Conservation (phyloP, 495 filamentous ascomycete genomes). For the Neurospora sublineolata region DNA sequence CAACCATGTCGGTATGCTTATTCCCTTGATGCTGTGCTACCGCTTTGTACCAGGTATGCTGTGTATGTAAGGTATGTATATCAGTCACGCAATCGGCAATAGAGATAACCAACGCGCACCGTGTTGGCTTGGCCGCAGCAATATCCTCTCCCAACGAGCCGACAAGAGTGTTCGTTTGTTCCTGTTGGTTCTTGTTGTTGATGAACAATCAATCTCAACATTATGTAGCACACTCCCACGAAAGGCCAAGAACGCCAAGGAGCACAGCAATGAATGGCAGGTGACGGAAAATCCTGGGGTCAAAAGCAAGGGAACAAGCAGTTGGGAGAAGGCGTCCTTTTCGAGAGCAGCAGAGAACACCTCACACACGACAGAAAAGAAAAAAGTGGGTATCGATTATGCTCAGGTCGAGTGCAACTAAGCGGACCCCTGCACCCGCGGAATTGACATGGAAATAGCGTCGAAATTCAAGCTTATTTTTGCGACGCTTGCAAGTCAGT, state of each 20-base stretch:
- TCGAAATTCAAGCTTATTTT: constrained; percentile 26
- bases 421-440: constrained; percentile 10
- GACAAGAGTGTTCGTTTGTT: neutral
- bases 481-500: constrained; percentile 1
- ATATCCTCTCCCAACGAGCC: neutral
- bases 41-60: neutral
- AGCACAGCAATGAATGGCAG: neutral
- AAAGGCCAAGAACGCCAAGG: neutral
- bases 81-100: neutral
- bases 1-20: neutral
- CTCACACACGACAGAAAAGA: neutral
- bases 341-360: neutral
- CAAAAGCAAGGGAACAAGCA: neutral
- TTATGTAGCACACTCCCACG: neutral
- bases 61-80: neutral
- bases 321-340: neutral
- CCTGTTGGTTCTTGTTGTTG: neutral
- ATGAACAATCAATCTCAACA: neutral
- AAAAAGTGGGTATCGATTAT: neutral
- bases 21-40: neutral
- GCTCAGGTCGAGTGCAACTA: neutral
- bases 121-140: neutral
- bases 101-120: neutral
- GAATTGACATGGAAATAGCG: constrained; percentile 20
- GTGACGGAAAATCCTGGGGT: neutral